Evolutionary conservation across 768 basidiomycete genomes (phyloP).

Genomic region (Coprinellus aureogranulatus): DNA sequence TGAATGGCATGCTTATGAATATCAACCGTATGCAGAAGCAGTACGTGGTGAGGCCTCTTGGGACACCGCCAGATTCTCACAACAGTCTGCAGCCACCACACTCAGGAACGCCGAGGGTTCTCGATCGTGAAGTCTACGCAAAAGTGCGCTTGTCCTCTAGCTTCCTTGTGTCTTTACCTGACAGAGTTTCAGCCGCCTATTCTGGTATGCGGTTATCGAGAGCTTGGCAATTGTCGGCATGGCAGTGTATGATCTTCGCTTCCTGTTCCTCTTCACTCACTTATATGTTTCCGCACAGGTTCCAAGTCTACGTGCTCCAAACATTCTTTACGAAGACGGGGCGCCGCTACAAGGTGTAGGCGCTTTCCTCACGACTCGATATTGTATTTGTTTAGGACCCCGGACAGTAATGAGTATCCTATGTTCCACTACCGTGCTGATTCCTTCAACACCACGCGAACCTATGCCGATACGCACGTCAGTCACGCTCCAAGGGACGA

Average conservation of each 20-base stretch:
- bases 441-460: constrained; percentile 23
- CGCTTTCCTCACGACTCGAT: neutral
- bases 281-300: constrained; percentile 37
- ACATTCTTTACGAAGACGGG: constrained; percentile 97
- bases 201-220: constrained; percentile 91
- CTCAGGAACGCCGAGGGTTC: constrained; percentile 91
- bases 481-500: too few species aligned
- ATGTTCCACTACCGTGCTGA: neutral
- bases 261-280: neutral
- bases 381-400: constrained; percentile 3
- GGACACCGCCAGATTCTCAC: neutral
- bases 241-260: constrained; percentile 67
- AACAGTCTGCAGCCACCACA: constrained; percentile 71
- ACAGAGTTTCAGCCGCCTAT: constrained; percentile 62
- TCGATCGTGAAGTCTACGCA: constrained; percentile 88
- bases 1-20: constrained; percentile 82
- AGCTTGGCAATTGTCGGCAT: constrained; percentile 75
- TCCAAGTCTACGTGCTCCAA: constrained; percentile 90
- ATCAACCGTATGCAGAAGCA: constrained; percentile 94
- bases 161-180: neutral
- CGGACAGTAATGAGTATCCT: neutral
- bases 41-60: constrained; percentile 45
- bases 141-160: constrained; percentile 44
- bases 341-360: constrained; percentile 81
- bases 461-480: constrained; percentile 1